These are phyloP conservation scores for Diaporthe sp. DNA, from an alignment of 2,329 filamentous ascomycete species.

Conservation along the genomic window DNA sequence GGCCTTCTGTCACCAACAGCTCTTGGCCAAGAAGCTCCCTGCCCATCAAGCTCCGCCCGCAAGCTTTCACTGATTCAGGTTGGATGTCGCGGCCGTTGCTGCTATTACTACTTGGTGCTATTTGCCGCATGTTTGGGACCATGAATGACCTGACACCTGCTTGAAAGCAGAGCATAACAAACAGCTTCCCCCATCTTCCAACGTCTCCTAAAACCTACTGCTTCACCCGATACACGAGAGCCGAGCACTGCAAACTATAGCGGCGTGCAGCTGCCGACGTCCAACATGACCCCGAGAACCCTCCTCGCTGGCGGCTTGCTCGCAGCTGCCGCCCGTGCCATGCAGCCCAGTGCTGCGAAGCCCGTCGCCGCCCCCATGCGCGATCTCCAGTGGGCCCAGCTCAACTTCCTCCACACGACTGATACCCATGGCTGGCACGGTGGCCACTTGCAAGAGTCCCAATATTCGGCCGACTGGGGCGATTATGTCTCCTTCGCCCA, in stretches of 20 bases:
- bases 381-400: conserved; percentile 88
- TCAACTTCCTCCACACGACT: conserved; percentile 98
- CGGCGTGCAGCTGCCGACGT: conserved; percentile 19
- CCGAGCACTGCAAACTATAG: not conserved
- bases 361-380: conserved; percentile 87
- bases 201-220: not conserved
- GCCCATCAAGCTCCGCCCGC: not conserved
- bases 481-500: conserved; percentile 95
- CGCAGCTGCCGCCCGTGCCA: conserved; percentile 58
- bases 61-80: conserved; percentile 26
- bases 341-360: conserved; percentile 84
- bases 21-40: conserved; percentile 5
- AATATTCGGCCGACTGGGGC: conserved; percentile 97
- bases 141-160: conserved; percentile 16
- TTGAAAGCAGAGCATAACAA: conserved; percentile 5
- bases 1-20: conserved; percentile 4
- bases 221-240: not conserved
- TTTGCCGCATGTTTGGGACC: not conserved
- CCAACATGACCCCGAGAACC: conserved; percentile 50
- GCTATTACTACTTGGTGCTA: not conserved
- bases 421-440: conserved; percentile 97
- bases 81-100: not conserved
- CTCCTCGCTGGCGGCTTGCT: conserved; percentile 55
- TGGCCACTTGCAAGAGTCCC: conserved; percentile 92
- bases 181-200: not conserved